These are phyloP conservation scores for Ophiocordyceps camponoti-leonardi DNA, from an alignment of 2,329 filamentous ascomycete species.

Conservation along the genomic window DNA sequence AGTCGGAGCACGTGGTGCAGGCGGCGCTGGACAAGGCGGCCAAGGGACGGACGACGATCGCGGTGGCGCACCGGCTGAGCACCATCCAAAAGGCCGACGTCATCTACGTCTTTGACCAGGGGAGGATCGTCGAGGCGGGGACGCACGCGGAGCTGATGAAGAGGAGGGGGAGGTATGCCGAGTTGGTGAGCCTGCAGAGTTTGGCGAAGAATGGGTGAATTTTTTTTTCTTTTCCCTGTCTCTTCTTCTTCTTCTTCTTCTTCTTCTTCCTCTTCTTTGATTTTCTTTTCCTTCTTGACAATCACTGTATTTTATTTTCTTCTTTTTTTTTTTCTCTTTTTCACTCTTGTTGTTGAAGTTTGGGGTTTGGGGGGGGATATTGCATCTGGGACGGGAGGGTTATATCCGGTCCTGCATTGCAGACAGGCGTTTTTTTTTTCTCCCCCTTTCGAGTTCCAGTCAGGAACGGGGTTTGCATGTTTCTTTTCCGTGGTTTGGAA, in stretches of 20 bases:
- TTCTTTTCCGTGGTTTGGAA: no score
- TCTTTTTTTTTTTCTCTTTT: no score
- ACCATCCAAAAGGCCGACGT: constrained; percentile 64
- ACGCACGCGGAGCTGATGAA: constrained; percentile 34
- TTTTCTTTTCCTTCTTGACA: no score
- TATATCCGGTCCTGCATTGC: no score
- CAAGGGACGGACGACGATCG: constrained; percentile 47
- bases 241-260: no score
- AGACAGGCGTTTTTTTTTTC: no score
- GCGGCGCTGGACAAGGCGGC: constrained; percentile 48
- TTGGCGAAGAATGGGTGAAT: constrained; percentile 36
- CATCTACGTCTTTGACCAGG: constrained; percentile 61
- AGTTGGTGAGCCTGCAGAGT: constrained; percentile 52
- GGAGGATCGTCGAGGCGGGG: constrained; percentile 37
- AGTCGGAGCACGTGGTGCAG: constrained; percentile 45
- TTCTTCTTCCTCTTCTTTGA: no score
- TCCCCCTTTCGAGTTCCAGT: no score
- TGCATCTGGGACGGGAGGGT: no score
- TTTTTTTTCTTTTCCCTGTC: not conserved
- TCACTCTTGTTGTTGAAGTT: not conserved
- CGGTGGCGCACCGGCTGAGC: constrained; percentile 60
- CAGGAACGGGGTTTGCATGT: no score
- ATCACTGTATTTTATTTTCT: no score
- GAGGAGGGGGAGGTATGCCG: constrained; percentile 36
- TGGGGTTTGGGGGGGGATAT: no score